Conservation (phyloP, 345 rosid genomes). For the Rubroshorea leprosula region DNA sequence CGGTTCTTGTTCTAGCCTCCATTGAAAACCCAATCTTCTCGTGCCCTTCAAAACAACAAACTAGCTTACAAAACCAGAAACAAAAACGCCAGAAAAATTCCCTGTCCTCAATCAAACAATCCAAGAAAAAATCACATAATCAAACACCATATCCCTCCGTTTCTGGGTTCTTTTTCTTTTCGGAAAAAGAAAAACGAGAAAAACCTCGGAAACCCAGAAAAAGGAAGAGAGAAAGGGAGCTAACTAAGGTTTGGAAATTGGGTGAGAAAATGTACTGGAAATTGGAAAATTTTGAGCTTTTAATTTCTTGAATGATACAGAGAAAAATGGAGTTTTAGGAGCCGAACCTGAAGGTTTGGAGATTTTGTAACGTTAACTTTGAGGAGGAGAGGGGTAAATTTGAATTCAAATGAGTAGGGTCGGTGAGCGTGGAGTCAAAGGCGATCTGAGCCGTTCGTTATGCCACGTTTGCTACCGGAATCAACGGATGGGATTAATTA, state of each 20-base stretch:
- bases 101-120: neutral
- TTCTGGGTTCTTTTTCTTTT: neutral
- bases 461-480: neutral
- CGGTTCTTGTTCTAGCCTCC: slow-evolving; percentile 46
- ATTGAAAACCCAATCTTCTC: slow-evolving; percentile 25
- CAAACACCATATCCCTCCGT: slow-evolving; percentile 5
- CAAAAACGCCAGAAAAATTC: neutral
- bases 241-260: neutral
- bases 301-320: neutral
- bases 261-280: slow-evolving; percentile 6
- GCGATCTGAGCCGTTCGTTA: slow-evolving; percentile 7
- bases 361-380: slow-evolving; percentile 26
- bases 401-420: slow-evolving; percentile 27
- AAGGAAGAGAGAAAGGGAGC: neutral
- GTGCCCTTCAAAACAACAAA: slow-evolving; percentile 12
- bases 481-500: slow-evolving; percentile 5
- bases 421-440: slow-evolving; percentile 1
- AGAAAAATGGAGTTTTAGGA: slow-evolving; percentile 10
- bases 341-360: neutral
- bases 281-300: neutral
- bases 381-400: slow-evolving; percentile 1
- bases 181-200: neutral
- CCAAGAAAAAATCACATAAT: neutral
- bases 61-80: neutral
- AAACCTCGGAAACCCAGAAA: neutral